phyloP scores from a whole-genome alignment of 2,329 filamentous ascomycete species.

The Aspergillus latus region DNA sequence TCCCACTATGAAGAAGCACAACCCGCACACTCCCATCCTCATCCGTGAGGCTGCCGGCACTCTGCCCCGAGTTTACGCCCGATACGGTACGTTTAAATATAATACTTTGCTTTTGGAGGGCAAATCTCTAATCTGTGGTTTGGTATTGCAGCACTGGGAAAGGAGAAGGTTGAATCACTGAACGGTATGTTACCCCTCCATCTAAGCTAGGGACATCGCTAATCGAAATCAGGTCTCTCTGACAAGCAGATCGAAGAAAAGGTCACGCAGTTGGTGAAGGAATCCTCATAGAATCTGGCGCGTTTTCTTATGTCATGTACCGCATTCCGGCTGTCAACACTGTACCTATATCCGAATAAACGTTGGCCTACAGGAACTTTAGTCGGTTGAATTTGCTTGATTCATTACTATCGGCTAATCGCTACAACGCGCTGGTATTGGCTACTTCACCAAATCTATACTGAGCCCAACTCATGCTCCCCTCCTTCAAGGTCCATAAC shows the following conservation, averaged over 20 bases:
- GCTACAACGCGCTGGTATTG: slow-evolving; percentile 27
- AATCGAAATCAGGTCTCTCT: slow-evolving; percentile 55
- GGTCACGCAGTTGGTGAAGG: slow-evolving; percentile 63
- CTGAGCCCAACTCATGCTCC: slow-evolving; percentile 56
- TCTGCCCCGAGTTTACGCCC: slow-evolving; percentile 80
- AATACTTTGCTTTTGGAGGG: background rate
- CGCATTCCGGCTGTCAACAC: slow-evolving; percentile 28
- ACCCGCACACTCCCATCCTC: slow-evolving; percentile 89
- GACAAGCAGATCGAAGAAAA: slow-evolving; percentile 70
- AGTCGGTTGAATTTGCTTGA: background rate
- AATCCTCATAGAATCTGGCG: slow-evolving; percentile 33
- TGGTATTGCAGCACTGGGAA: slow-evolving; percentile 57
- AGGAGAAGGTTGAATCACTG: slow-evolving; percentile 65
- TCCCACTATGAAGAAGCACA: slow-evolving; percentile 99
- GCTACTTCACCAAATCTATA: slow-evolving; percentile 50
- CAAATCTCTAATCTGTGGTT: slow-evolving; percentile 19
- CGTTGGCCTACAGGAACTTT: slow-evolving; percentile 6
- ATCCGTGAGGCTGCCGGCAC: slow-evolving; percentile 87
- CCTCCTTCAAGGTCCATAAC: slow-evolving; percentile 52
- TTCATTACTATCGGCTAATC: background rate
- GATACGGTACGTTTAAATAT: slow-evolving; percentile 69
- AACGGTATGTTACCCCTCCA: slow-evolving; percentile 48
- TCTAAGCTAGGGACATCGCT: background rate
- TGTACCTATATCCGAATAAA: slow-evolving; percentile 44
- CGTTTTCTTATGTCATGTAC: slow-evolving; percentile 28